A percentile compares a stretch with the other conserved stretches of the same genome.
These are phyloP conservation scores for Fusarium piperis DNA, from an alignment of 2,329 filamentous ascomycete genomes.

Conservation along the genomic window DNA sequence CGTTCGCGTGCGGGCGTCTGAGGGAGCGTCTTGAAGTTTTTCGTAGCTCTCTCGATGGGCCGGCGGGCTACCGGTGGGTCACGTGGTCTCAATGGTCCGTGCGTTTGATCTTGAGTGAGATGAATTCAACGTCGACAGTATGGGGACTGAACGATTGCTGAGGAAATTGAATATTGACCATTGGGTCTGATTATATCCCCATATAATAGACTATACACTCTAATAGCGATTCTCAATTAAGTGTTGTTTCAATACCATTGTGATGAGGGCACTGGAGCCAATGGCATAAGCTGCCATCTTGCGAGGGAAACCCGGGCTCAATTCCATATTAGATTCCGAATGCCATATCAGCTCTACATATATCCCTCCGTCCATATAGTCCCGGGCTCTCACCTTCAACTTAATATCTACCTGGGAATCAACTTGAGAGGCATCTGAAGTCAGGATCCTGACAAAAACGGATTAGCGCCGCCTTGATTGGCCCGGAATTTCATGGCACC, in stretches of 20 bases:
- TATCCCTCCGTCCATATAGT: too few species aligned
- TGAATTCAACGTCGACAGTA: background rate
- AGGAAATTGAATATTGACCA: background rate
- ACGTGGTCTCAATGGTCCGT: conserved; percentile 27
- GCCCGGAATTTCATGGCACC: conserved; percentile 50
- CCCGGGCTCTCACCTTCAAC: too few species aligned
- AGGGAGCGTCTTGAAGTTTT: conserved; percentile 52
- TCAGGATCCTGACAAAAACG: conserved; percentile 10
- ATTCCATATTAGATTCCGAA: background rate
- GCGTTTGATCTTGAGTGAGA: background rate
- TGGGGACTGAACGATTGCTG: background rate
- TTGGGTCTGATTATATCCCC: too few species aligned
- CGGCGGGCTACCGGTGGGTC: conserved; percentile 35
- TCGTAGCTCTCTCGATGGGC: conserved; percentile 48
- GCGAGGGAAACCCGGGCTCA: background rate
- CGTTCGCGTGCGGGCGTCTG: conserved; percentile 45
- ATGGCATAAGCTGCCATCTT: background rate
- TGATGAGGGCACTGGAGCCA: background rate
- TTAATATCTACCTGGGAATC: background rate
- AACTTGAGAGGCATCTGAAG: background rate
- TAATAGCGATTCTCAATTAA: background rate
- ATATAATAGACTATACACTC: too few species aligned
- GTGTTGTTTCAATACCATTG: background rate
- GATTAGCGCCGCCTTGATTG: conserved; percentile 43
- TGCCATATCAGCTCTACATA: too few species aligned